Base-by-base conservation (phyloP, 2,329 filamentous ascomycete genomes). In the Talaromyces sp. region DNA sequence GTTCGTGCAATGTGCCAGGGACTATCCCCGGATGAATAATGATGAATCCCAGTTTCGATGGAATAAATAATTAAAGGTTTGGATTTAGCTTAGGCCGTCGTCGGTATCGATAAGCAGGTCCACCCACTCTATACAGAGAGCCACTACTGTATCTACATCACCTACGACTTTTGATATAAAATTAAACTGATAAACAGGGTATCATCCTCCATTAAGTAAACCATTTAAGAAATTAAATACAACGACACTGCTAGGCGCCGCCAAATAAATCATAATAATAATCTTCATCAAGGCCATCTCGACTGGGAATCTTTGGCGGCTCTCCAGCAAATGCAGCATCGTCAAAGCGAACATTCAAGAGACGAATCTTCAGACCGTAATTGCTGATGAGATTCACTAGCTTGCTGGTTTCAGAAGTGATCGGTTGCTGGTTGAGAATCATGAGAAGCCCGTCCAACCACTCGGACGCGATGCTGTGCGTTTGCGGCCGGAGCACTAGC, bases 391-490 rank as follows among this genome's bases (percentile, higher is more conserved):
- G 80, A 60, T 88, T 87, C 59, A 97, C 89, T 64, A 98, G 80
- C 75, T 95, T 96, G 73, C 89, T 94, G 40, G 95, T 98, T 78
- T 98, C 94, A 2, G 92, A 87, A n/a, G 95, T 99, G 72, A 99
- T 97, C 23, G 95, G 95, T 63, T 93, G 87, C 76, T 99, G 95
- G 72, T 96, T 92, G 28, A 99, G 83, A 60, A 99, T 82, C 92
- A 99, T 96, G 61, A 98, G 83, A 66, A 99, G 79, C 0, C 95
- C 95, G 73, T 99, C 95, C 5, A 99, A 83, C 95, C 95, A 99
- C 77, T 99, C 95, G 0, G 92, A 96, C 9, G 95, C 95, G 55
- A 95, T 80, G 66, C 87, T 91, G 72, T 95, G 89, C 62, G 87
- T 90, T 63, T 87, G 81, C 5, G 94, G 93, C 74, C 92, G 88